Conservation (phyloP, 164 flowering plant species). For the Santalum album region DNA sequence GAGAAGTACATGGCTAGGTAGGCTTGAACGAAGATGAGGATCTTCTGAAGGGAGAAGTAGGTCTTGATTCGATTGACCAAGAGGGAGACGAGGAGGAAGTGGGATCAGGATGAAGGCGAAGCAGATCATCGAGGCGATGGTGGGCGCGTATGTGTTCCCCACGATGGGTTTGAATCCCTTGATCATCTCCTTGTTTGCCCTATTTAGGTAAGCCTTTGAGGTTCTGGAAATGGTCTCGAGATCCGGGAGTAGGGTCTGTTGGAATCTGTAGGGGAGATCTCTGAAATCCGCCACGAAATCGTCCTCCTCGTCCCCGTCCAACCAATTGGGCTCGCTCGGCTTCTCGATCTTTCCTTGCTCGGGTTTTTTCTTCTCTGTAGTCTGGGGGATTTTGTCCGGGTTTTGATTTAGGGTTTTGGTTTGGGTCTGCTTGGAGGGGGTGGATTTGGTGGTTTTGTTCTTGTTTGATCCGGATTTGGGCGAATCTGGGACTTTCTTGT, state of each 20-base stretch:
- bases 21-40: constrained; percentile 66
- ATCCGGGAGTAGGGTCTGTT: constrained; percentile 62
- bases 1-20: constrained; percentile 85
- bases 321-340: constrained; percentile 22
- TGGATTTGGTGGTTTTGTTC: neutral
- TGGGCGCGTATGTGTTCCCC: constrained; percentile 68
- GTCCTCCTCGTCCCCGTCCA: constrained; percentile 37
- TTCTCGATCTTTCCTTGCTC: constrained; percentile 18
- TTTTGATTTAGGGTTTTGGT: constrained; percentile 8
- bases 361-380: constrained; percentile 12
- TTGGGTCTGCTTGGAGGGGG: neutral
- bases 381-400: constrained; percentile 7
- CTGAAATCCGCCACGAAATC: constrained; percentile 57
- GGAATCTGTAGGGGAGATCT: constrained; percentile 68
- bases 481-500: constrained; percentile 35
- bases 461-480: constrained; percentile 18
- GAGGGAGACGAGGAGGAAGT: constrained; percentile 59
- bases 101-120: constrained; percentile 67
- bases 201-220: constrained; percentile 52
- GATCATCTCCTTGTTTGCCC: constrained; percentile 61
- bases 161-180: constrained; percentile 64
- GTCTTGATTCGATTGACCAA: constrained; percentile 55
- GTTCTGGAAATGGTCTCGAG: constrained; percentile 59
- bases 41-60: constrained; percentile 70
- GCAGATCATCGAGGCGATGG: constrained; percentile 46